Conservation (phyloP, 495 filamentous ascomycete species). For the Halenospora varia region DNA sequence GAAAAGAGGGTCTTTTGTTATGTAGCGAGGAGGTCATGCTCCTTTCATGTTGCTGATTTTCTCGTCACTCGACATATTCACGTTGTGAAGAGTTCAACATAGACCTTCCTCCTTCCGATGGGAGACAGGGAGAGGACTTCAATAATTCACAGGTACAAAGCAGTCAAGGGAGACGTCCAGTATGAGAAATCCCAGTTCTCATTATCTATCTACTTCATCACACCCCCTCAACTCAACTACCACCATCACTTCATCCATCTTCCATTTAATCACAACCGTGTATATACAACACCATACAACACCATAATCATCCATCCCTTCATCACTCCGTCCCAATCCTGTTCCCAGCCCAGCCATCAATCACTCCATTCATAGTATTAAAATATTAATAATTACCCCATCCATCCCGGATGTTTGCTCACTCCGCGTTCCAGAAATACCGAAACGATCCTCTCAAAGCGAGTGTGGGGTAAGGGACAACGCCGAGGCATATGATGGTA, state of each 20-base stretch:
- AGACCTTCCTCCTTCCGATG: no score
- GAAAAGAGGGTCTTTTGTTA: no score
- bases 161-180: no score
- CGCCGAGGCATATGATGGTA: not conserved
- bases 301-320: not conserved
- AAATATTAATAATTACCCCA: conserved; percentile 20
- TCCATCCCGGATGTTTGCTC: not conserved
- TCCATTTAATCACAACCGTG: not conserved
- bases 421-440: not conserved
- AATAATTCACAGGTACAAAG: no score
- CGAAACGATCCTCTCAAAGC: conserved; percentile 6
- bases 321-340: conserved; percentile 5
- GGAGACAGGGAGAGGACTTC: no score
- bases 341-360: no score
- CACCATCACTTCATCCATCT: not conserved
- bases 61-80: no score
- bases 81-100: no score
- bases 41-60: no score
- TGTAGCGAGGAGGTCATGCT: no score
- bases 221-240: not conserved
- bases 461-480: conserved; percentile 10
- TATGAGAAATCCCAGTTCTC: no score
- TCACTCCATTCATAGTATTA: conserved; percentile 4
- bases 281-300: conserved; percentile 1
- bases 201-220: no score